Percentiles rank a stretch among this genome's conserved stretches.
These are phyloP conservation scores for Diutina ranongensis DNA, from an alignment of 1,139 yeast species.

Conservation along the genomic window DNA sequence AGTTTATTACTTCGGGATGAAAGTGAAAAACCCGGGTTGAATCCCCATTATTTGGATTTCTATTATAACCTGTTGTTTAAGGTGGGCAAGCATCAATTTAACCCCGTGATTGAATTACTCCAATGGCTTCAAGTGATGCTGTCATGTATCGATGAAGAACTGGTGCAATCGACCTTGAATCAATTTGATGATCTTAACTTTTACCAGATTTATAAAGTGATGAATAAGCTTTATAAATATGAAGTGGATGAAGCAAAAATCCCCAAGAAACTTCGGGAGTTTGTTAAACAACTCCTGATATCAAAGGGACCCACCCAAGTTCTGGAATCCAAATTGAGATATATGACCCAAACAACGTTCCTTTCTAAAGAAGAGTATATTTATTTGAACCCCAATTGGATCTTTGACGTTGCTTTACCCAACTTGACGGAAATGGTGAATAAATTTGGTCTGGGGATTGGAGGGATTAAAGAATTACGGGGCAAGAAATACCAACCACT, in stretches of 20 bases:
- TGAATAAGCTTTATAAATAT: conserved; percentile 62
- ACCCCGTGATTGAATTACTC: conserved; percentile 65
- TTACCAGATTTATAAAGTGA: conserved; percentile 56
- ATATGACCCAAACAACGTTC: conserved; percentile 33
- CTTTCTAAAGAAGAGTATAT: conserved; percentile 30
- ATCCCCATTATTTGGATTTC: conserved; percentile 28
- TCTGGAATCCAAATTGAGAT: conserved; percentile 21
- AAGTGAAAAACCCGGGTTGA: conserved; percentile 9
- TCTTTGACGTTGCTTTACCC: conserved; percentile 46
- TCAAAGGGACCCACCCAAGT: conserved; percentile 32
- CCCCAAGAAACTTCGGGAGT: conserved; percentile 32
- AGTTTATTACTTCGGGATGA: not conserved
- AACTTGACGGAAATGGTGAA: conserved; percentile 46
- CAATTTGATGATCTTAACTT: conserved; percentile 55
- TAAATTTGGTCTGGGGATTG: conserved; percentile 51
- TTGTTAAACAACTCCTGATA: conserved; percentile 21
- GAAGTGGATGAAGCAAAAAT: conserved; percentile 69
- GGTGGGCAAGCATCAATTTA: conserved; percentile 55
- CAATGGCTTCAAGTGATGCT: conserved; percentile 91
- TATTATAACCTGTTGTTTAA: conserved; percentile 45
- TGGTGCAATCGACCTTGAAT: conserved; percentile 43
- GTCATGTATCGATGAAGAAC: conserved; percentile 41
- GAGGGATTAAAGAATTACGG: conserved; percentile 35
- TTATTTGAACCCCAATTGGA: conserved; percentile 36
- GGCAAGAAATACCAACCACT: conserved; percentile 49